Evolutionary conservation across 148 eudicot species (phyloP).

Genomic region (Chenopodium album): DNA sequence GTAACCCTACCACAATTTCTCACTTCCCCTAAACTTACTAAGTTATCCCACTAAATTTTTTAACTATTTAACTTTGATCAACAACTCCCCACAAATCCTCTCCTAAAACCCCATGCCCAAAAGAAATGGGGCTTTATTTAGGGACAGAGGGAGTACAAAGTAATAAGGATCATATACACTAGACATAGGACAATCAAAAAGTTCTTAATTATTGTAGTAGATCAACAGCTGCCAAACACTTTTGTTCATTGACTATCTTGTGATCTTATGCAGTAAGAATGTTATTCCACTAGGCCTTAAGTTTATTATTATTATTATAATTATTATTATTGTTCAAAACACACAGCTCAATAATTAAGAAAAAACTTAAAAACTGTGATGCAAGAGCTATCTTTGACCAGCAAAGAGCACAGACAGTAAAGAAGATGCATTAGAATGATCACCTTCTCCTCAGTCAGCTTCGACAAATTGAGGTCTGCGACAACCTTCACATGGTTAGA

Average conservation of each 20-base stretch:
- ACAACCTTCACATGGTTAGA: slow-evolving; percentile 34
- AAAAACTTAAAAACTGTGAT: background rate
- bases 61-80: too few relatives aligned
- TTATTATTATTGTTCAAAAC: background rate
- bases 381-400: background rate
- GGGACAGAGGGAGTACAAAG: too few relatives aligned
- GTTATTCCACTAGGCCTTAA: background rate
- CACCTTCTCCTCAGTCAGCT: slow-evolving; percentile 48
- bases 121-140: too few relatives aligned
- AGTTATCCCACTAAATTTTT: too few relatives aligned
- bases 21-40: too few relatives aligned
- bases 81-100: too few relatives aligned
- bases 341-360: background rate
- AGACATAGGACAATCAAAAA: background rate
- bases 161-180: background rate
- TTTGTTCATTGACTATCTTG: background rate
- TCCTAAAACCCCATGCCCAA: too few relatives aligned
- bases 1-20: too few relatives aligned
- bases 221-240: background rate
- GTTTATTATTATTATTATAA: background rate
- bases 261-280: background rate
- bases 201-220: background rate
- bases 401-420: background rate
- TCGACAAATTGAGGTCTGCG: slow-evolving; percentile 33
- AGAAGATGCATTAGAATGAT: slow-evolving; percentile 8